Percentiles rank a stretch among this genome's conserved stretches.
Evolutionary conservation across 495 filamentous ascomycete genomes (phyloP).

Genomic region (Aspergillus wentii): DNA sequence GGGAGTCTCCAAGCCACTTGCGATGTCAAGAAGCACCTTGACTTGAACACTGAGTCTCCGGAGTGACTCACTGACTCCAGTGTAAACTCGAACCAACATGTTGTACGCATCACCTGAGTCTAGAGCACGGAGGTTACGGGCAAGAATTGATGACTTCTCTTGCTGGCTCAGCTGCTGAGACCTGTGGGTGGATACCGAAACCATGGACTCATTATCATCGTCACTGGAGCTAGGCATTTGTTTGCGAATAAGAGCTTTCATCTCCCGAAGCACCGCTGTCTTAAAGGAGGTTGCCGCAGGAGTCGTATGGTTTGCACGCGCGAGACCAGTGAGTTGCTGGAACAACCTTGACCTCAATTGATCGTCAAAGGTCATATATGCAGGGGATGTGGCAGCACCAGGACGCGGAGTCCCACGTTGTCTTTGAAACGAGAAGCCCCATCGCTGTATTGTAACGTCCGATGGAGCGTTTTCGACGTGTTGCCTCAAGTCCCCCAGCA

Average conservation of each 20-base stretch:
- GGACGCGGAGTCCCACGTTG: slow-evolving; percentile 62
- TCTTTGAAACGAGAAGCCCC: slow-evolving; percentile 57
- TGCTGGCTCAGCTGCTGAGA: slow-evolving; percentile 69
- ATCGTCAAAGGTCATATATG: slow-evolving; percentile 68
- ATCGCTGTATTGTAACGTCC: slow-evolving; percentile 73
- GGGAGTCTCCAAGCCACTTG: slow-evolving; percentile 70
- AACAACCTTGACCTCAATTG: slow-evolving; percentile 62
- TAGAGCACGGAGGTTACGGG: slow-evolving; percentile 85
- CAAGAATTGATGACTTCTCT: slow-evolving; percentile 83
- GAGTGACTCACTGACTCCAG: slow-evolving; percentile 79
- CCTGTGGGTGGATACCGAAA: slow-evolving; percentile 78
- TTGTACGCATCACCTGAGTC: slow-evolving; percentile 81
- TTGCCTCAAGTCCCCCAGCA: slow-evolving; percentile 73
- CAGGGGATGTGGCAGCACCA: slow-evolving; percentile 60
- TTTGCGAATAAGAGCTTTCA: slow-evolving; percentile 78
- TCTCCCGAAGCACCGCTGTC: slow-evolving; percentile 80
- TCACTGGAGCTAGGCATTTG: slow-evolving; percentile 87
- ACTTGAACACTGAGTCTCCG: slow-evolving; percentile 83
- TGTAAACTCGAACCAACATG: slow-evolving; percentile 79
- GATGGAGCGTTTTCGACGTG: slow-evolving; percentile 74
- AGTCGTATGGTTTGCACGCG: slow-evolving; percentile 69
- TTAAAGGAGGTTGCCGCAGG: slow-evolving; percentile 81
- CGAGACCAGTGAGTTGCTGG: slow-evolving; percentile 68
- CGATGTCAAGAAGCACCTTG: slow-evolving; percentile 93
- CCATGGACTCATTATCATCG: slow-evolving; percentile 86